Evolutionary conservation across 768 basidiomycete genomes (phyloP), one percentile per base, ranked within the genome.

Genomic region (Calocybe indica): DNA sequence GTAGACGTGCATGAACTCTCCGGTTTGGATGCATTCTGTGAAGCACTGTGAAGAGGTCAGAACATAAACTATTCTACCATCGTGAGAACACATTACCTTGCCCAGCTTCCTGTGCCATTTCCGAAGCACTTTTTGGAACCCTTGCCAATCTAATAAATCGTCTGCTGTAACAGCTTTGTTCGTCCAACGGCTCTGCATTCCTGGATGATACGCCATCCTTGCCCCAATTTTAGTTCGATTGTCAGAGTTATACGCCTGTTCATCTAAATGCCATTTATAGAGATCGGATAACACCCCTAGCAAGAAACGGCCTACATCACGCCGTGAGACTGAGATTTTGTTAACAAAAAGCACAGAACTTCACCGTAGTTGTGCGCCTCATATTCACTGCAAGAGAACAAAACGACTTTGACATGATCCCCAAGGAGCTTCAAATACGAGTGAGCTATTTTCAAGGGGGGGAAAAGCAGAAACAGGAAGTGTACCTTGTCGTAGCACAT

Each of bases 1-100:
- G 65, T 95, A 94, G 46, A 97, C 89, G 57, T 92, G 92, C 88
- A 97, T 95, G 63, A 94, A 98, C 58, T 94, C 94, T 43, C 79
- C 80, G 2, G 92, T 86, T 57, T 84, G 78, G 51, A 97, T 85
- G 60, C 88, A 92, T 31, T 82, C 85, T 13, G 76, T 71, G 54
- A 97, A 81, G 47, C 80, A 82, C 93, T 93, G 58, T 13, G 32
- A 49, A 35, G 36, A 33, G 30, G 22, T 22, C 29, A 7, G 49
- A 34, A 52, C 34, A 43, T 44, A 46, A 10, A 12, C 28, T 32
- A 12, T 15, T 13, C 35, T 7, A 13, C 5, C 11, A 9, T 34
- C 22, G 29, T 38, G 45, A 47, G 30, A 15, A 13, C 12, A 53
- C 57, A 43, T 22, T 59, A 92, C 95, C 60, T 76, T 78, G 43